Evolutionary conservation across 495 filamentous ascomycete species (phyloP).

Genomic region (Tuber indicum): DNA sequence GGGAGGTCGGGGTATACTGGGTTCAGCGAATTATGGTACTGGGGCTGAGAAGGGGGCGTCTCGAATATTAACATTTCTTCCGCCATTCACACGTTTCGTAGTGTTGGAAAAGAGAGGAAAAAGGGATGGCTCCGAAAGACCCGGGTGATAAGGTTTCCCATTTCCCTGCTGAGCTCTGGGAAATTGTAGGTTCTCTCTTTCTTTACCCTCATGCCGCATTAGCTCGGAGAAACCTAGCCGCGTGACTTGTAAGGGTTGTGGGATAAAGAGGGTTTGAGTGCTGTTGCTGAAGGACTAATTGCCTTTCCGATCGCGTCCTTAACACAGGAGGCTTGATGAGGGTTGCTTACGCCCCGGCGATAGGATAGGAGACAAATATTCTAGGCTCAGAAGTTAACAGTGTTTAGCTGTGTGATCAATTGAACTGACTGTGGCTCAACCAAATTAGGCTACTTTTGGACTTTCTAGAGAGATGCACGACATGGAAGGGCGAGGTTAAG

Average conservation of each 20-base stretch:
- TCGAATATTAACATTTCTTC: conserved; percentile 32
- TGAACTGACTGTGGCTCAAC: background rate
- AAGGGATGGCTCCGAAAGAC: background rate
- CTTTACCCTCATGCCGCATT: background rate
- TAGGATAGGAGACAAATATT: background rate
- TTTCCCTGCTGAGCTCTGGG: background rate
- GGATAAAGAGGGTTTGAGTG: background rate
- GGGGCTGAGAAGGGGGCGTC: conserved; percentile 40
- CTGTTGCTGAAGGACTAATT: background rate
- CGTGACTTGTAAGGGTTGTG: background rate
- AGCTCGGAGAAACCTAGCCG: background rate
- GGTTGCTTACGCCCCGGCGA: background rate
- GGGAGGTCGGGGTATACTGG: conserved; percentile 35
- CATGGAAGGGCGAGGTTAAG: background rate
- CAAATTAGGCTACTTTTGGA: background rate
- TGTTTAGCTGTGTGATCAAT: background rate
- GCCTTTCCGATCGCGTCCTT: background rate
- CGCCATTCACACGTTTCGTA: background rate
- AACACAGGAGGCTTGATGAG: background rate
- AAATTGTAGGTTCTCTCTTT: background rate
- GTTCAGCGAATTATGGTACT: conserved; percentile 32
- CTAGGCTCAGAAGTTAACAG: background rate
- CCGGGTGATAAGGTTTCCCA: background rate
- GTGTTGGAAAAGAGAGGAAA: background rate
- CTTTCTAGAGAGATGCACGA: background rate